Evolutionary conservation across 805 yeast genomes (phyloP).

Genomic region (Wickerhamiella azyma): DNA sequence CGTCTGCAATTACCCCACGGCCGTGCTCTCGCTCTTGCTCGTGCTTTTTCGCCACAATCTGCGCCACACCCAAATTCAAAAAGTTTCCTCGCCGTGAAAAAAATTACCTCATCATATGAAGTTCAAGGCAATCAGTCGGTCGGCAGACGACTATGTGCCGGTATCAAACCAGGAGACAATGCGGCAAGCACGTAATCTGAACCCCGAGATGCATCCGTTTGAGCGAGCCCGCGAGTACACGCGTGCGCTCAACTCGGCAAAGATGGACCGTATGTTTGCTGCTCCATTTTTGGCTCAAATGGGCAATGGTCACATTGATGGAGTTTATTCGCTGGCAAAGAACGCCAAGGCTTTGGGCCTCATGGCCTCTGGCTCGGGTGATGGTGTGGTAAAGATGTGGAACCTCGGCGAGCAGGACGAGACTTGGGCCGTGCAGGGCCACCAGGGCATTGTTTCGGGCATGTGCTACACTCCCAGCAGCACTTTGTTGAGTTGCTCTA

Average conservation of each 20-base stretch:
- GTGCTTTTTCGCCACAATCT: neutral
- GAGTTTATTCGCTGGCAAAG: conserved; percentile 77
- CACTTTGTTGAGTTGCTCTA: conserved; percentile 69
- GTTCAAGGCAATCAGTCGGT: conserved; percentile 76
- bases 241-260: conserved; percentile 86
- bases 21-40: neutral
- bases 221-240: conserved; percentile 96
- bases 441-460: conserved; percentile 80
- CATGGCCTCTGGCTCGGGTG: conserved; percentile 87
- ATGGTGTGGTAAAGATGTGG: conserved; percentile 92
- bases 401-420: conserved; percentile 70
- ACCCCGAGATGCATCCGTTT: conserved; percentile 92
- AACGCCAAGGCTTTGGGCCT: conserved; percentile 55
- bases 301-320: conserved; percentile 92
- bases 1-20: neutral
- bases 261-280: conserved; percentile 91
- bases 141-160: conserved; percentile 85
- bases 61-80: too few relatives aligned
- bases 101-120: conserved; percentile 33
- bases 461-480: conserved; percentile 56
- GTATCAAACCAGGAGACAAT: conserved; percentile 82
- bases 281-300: conserved; percentile 92
- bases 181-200: conserved; percentile 72
- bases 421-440: conserved; percentile 67
- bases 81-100: neutral